Evolutionary conservation across 2,329 filamentous ascomycete genomes (phyloP).

Genomic region (Neonectria sp.): DNA sequence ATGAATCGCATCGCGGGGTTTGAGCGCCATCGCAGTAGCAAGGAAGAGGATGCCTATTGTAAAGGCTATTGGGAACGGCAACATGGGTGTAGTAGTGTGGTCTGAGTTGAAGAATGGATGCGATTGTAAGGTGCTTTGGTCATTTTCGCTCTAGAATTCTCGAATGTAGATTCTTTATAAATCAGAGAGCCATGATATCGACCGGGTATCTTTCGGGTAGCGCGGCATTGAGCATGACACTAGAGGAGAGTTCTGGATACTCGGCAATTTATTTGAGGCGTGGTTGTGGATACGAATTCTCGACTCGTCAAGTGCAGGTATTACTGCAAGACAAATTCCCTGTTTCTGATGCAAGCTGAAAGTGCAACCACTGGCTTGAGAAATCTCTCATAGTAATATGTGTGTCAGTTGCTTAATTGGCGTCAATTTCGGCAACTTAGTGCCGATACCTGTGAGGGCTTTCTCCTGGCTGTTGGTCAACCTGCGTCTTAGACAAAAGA

Average conservation of each 20-base stretch:
- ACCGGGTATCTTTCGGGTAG: not conserved
- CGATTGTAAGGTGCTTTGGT: not conserved
- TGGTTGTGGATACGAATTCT: not conserved
- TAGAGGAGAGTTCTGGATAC: not conserved
- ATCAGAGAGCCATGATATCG: not conserved
- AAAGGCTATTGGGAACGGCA: not conserved
- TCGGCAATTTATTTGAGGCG: not conserved
- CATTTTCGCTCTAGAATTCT: not conserved
- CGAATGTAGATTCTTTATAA: not conserved
- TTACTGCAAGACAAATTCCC: not conserved
- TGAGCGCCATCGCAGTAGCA: not conserved
- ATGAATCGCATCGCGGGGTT: not conserved
- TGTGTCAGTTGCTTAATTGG: not conserved
- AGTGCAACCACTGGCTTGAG: not conserved
- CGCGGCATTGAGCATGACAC: not conserved
- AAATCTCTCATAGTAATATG: no score
- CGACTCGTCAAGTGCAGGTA: not conserved
- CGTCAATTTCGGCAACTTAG: not conserved
- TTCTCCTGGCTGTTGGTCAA: not conserved
- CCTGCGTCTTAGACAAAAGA: not conserved
- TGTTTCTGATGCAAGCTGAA: not conserved
- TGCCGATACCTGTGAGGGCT: not conserved
- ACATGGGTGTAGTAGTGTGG: no score
- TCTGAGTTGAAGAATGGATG: not conserved
- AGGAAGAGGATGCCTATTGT: not conserved